Evolutionary conservation across 768 basidiomycete genomes (phyloP).

Genomic region (Amanita fuliginea): DNA sequence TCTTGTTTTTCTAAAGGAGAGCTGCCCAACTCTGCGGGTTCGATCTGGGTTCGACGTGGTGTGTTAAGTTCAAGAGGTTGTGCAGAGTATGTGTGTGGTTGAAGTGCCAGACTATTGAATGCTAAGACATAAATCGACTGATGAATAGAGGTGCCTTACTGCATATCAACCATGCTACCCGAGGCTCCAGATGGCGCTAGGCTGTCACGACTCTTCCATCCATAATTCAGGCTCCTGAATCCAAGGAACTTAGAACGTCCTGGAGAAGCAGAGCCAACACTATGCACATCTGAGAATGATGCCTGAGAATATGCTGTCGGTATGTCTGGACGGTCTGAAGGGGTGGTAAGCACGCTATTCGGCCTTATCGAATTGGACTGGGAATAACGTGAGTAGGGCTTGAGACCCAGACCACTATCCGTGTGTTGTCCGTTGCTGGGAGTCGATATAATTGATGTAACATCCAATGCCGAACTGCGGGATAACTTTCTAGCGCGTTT

Average conservation of each 20-base stretch:
- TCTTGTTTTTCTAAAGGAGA: slow-evolving; percentile 36
- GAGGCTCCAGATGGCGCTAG: slow-evolving; percentile 72
- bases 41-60: slow-evolving; percentile 34
- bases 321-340: slow-evolving; percentile 48
- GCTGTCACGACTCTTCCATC: slow-evolving; percentile 75
- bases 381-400: slow-evolving; percentile 54
- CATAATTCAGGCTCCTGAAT: slow-evolving; percentile 56
- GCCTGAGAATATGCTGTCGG: slow-evolving; percentile 66
- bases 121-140: not conserved
- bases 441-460: slow-evolving; percentile 61
- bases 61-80: slow-evolving; percentile 26
- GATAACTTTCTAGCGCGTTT: slow-evolving; percentile 66
- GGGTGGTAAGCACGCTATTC: slow-evolving; percentile 48
- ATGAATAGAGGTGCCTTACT: slow-evolving; percentile 39
- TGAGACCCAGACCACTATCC: slow-evolving; percentile 46
- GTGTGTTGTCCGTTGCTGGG: slow-evolving; percentile 43
- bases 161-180: slow-evolving; percentile 90
- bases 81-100: slow-evolving; percentile 26
- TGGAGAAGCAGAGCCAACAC: slow-evolving; percentile 56
- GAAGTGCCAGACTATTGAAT: slow-evolving; percentile 61
- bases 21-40: slow-evolving; percentile 27
- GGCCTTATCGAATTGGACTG: slow-evolving; percentile 42
- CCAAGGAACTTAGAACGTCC: slow-evolving; percentile 71
- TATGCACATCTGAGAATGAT: slow-evolving; percentile 74
- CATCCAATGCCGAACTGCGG: slow-evolving; percentile 58